Conservation (phyloP, 225 moss, liverwort and hornwort species). For the Sphagnum tenellum region DNA sequence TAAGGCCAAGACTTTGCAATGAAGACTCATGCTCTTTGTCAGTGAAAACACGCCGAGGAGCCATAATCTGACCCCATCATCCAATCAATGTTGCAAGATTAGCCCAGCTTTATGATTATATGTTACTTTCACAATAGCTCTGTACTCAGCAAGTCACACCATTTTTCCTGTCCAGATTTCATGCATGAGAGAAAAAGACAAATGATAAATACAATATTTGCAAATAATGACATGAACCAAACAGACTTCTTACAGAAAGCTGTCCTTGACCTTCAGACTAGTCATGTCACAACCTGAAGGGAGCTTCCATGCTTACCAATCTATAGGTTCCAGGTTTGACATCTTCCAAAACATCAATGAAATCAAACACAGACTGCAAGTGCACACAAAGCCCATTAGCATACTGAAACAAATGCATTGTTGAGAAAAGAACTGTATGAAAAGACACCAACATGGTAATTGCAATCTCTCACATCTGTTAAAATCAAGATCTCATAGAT, state of each 20-base stretch:
- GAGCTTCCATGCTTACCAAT: constrained; percentile 20
- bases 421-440: not conserved
- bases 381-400: not conserved
- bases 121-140: not conserved
- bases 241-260: not conserved
- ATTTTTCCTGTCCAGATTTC: not conserved
- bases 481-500: not conserved
- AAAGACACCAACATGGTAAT: not conserved
- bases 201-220: not conserved
- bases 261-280: not conserved
- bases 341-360: constrained; percentile 43
- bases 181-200: not conserved
- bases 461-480: not conserved
- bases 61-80: constrained; percentile 23
- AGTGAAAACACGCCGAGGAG: constrained; percentile 46
- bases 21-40: constrained; percentile 36
- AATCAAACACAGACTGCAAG: constrained; percentile 48
- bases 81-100: not conserved
- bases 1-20: constrained; percentile 37
- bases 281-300: not conserved
- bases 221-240: not conserved
- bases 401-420: not conserved
- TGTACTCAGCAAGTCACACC: not conserved
- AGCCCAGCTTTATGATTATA: not conserved
- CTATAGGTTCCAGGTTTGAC: constrained; percentile 50